These are phyloP conservation scores for Penicillium angulare DNA, from an alignment of 495 filamentous ascomycete species.

Conservation along the genomic window DNA sequence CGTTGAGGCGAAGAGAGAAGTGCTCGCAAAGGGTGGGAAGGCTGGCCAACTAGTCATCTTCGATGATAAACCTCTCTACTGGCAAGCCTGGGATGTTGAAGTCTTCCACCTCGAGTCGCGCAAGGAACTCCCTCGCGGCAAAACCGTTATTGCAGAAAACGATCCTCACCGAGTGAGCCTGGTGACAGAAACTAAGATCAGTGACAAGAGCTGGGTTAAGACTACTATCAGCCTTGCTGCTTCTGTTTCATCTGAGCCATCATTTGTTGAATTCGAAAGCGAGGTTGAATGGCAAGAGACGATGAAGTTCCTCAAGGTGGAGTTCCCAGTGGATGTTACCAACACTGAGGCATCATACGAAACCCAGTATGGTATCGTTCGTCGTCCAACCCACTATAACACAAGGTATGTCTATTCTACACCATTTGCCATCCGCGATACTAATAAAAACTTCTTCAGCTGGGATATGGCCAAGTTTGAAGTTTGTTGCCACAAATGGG, in stretches of 20 bases:
- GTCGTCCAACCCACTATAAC: constrained; percentile 92
- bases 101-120: constrained; percentile 91
- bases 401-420: constrained; percentile 56
- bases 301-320: constrained; percentile 98
- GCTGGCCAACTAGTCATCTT: constrained; percentile 93
- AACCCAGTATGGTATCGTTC: constrained; percentile 86
- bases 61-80: constrained; percentile 96
- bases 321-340: constrained; percentile 90
- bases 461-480: constrained; percentile 99
- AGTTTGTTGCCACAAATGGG: constrained; percentile 96
- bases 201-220: constrained; percentile 80
- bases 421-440: background rate
- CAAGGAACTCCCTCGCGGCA: constrained; percentile 63
- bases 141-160: constrained; percentile 69
- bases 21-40: constrained; percentile 75
- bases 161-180: constrained; percentile 75
- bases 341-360: constrained; percentile 96
- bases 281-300: constrained; percentile 92
- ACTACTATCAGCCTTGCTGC: constrained; percentile 80
- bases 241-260: constrained; percentile 58
- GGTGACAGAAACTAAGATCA: constrained; percentile 78
- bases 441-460: constrained; percentile 31
- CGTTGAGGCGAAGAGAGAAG: constrained; percentile 63
- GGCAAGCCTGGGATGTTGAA: constrained; percentile 99
- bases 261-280: constrained; percentile 72